phyloP scores from a whole-genome alignment of 805 yeast genomes.

The Priceomyces carsonii region DNA sequence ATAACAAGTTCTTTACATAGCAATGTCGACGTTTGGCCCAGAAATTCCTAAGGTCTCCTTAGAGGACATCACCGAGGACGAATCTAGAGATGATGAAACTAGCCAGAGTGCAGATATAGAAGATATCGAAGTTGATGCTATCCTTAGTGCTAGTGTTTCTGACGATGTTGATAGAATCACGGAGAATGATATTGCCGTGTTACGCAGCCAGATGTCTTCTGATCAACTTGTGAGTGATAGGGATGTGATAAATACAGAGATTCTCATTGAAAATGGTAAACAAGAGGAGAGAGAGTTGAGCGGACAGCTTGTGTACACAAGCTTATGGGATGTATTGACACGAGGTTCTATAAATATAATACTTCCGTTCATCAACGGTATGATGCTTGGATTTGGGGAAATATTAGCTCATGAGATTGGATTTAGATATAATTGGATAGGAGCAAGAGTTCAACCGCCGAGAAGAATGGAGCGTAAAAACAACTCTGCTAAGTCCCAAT shows the following conservation, averaged over 20 bases:
- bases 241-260: slow-evolving; percentile 29
- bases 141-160: no score
- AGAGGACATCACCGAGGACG: no score
- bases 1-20: no score
- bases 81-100: no score
- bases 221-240: slow-evolving; percentile 29
- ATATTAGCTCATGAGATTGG: slow-evolving; percentile 91
- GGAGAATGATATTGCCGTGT: slow-evolving; percentile 23
- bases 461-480: slow-evolving; percentile 25
- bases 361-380: slow-evolving; percentile 87
- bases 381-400: slow-evolving; percentile 97
- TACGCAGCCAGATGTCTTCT: slow-evolving; percentile 27
- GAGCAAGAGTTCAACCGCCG: slow-evolving; percentile 58
- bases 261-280: slow-evolving; percentile 21
- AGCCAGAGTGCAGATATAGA: no score
- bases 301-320: slow-evolving; percentile 13
- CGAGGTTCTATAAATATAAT: slow-evolving; percentile 72
- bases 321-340: slow-evolving; percentile 41
- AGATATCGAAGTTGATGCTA: no score
- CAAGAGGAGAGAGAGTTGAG: slow-evolving; percentile 12
- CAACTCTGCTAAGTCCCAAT: slow-evolving; percentile 17
- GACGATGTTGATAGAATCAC: slow-evolving; percentile 1
- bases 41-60: no score
- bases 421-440: slow-evolving; percentile 72
- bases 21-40: no score